Evolutionary conservation across 306 rosid species (phyloP).

Genomic region (Ochetophila trinervis): DNA sequence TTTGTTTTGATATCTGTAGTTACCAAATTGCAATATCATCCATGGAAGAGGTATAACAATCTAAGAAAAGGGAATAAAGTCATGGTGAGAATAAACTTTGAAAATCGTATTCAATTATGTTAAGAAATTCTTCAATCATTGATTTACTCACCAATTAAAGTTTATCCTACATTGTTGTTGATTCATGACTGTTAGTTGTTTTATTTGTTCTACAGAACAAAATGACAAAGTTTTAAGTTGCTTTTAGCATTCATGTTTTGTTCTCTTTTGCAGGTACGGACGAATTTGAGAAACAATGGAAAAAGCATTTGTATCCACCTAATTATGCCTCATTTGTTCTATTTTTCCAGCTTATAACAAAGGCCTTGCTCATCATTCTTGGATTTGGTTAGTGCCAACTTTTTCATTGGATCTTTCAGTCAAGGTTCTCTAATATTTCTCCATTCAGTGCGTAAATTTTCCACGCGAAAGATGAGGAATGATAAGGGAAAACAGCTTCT

Average conservation of each 20-base stretch:
- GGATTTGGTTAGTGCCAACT: constrained; percentile 23
- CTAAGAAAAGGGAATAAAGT: no score
- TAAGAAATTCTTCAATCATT: no score
- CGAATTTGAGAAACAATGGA: neutral
- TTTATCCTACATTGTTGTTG: neutral
- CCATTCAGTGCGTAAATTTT: neutral
- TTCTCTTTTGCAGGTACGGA: constrained; percentile 2
- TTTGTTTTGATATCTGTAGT: no score
- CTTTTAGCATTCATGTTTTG: neutral
- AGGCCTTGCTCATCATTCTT: constrained; percentile 22
- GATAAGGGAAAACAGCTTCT: no score
- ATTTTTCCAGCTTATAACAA: constrained; percentile 20
- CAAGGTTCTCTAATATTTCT: neutral
- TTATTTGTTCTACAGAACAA: neutral
- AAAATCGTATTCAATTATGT: no score
- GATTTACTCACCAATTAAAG: no score
- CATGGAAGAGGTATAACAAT: no score
- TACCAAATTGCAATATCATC: no score
- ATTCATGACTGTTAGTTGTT: neutral
- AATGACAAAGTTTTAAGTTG: neutral
- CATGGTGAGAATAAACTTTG: no score
- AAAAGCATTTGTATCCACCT: constrained; percentile 9
- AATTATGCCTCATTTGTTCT: constrained; percentile 13
- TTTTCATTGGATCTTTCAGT: neutral
- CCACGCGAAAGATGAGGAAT: neutral